Base-by-base conservation (phyloP, 768 basidiomycete species). In the Hortiboletus flavorubellus region DNA sequence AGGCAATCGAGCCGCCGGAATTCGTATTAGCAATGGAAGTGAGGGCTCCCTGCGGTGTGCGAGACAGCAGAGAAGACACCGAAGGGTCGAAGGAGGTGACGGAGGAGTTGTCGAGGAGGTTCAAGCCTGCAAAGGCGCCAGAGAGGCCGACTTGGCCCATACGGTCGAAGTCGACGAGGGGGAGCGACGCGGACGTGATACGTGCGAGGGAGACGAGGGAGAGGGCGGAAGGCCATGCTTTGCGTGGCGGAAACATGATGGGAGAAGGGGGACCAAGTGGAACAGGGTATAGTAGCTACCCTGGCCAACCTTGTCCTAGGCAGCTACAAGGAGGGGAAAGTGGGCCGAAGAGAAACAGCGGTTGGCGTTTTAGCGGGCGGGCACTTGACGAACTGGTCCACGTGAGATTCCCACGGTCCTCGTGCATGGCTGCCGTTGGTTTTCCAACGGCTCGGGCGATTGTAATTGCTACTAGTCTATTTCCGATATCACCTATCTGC, bases 91-190 rank as follows among this genome's bases (percentile, higher is more conserved):
- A 86, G 34, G 83, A 66, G 61, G 81, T 66, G 46, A 80, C 63
- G 33, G 82, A 70, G 54, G 75, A 81, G 56, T 74, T 81, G 66
- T 83, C 75, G 78, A 88, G 86, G 54, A 94, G 66, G 66, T 87
- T 88, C 58, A 99, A 76, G 43, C 94, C 96, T 23, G 88, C 81
- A 67, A 98, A 99, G 34, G 89, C 79, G 54, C 96, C 96, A 29
- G 87, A 85, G 40, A 98, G 78, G 53, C 86, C 93, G 47, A 98
- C 93, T 51, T 80, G 86, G 59, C 96, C 96, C 91, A 99, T 95
- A 50, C 88, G 86, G 63, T 78, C 73, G 64, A 85, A 87, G 71
- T 90, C 88, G 63, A 89, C 76, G 56, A 76, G 73, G 7, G 84
- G 84, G 14, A 83, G 72, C 7, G 76, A 68, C 9, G 78, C 80